Base-by-base conservation (phyloP, 2,329 filamentous ascomycete genomes). In the Claviceps fusiformis region DNA sequence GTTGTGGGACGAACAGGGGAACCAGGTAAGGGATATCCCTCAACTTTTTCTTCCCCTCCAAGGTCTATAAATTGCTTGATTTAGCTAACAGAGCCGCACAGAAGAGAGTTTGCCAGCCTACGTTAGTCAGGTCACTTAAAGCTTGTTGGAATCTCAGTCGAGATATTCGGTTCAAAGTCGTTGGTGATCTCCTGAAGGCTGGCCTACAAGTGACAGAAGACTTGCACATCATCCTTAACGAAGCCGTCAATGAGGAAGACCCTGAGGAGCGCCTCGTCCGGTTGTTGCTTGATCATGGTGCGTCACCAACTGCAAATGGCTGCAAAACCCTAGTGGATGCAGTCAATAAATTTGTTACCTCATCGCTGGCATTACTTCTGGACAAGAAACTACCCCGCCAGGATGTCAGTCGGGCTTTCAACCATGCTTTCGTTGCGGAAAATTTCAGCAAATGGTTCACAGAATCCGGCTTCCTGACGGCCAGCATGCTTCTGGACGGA, bases 241-340 rank as follows among this genome's bases (percentile, higher is more conserved):
- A 76, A 54, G 77, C 74, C 0, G 71, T 82, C 8, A 78, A 76
- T n/a, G 75, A 78, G 58, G 71, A 79, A 24, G 71, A 77, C 8
- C 71, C 73, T 0, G 77, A 79, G 49, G 67, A 74, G 41, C 67
- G 71, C 2, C 67, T 73, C 2, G 70, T 80, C 3, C 68, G 71
- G 44, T 64, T 80, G 3, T 66, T 82, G 5, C 65, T 82, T 4
- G 64, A 68, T 2, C 69, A 77, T 41, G 75, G 79, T 0, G 79
- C 79, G 33, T 81, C 77, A 0, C 75, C 78, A 0, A 65, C 73
- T 5, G 70, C 70, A 0, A 78, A 80, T 54, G 71, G 71, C 29
- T 80, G 77, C 63, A 74, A 78, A 62, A 73, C 76, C 1, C 60
- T 83, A 13, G 68, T 78, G 1, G 75, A 79, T 55, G 76, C 76